These are phyloP conservation scores for Neonectria punicea DNA, from an alignment of 2,329 filamentous ascomycete species.

Conservation along the genomic window DNA sequence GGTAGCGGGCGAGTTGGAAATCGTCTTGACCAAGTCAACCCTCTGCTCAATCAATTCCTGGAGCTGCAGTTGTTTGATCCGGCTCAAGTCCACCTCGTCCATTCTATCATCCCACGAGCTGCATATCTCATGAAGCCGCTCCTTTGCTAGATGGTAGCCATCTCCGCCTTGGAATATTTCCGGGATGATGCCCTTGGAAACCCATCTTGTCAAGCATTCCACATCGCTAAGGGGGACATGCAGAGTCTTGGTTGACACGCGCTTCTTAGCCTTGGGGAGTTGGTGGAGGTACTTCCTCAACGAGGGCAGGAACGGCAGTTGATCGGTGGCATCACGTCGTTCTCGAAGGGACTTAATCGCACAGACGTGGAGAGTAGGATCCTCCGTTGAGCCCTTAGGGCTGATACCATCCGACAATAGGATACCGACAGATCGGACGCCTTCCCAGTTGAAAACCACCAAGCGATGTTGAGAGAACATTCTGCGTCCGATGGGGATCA, in stretches of 20 bases:
- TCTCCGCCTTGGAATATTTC: slow-evolving; percentile 67
- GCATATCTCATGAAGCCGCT: slow-evolving; percentile 75
- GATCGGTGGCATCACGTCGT: slow-evolving; percentile 81
- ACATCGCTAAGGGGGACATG: slow-evolving; percentile 81
- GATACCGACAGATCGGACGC: slow-evolving; percentile 83
- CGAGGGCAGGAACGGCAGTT: slow-evolving; percentile 81
- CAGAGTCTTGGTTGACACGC: slow-evolving; percentile 74
- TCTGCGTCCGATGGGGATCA: slow-evolving; percentile 83
- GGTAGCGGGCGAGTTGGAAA: slow-evolving; percentile 73
- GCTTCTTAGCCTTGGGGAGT: slow-evolving; percentile 72
- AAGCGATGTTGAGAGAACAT: slow-evolving; percentile 81
- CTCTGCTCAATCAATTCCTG: slow-evolving; percentile 83
- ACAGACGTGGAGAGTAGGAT: slow-evolving; percentile 79
- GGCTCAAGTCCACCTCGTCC: slow-evolving; percentile 85
- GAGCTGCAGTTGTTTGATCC: slow-evolving; percentile 83
- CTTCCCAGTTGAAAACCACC: slow-evolving; percentile 86
- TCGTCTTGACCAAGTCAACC: slow-evolving; percentile 68
- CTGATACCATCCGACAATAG: slow-evolving; percentile 80
- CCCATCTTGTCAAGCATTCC: slow-evolving; percentile 82
- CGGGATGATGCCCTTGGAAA: slow-evolving; percentile 67
- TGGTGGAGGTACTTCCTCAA: slow-evolving; percentile 76
- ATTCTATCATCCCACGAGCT: slow-evolving; percentile 81
- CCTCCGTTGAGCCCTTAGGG: slow-evolving; percentile 64
- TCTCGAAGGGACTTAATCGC: slow-evolving; percentile 77
- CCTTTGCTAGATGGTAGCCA: slow-evolving; percentile 65